These are phyloP conservation scores for Globisporangium barbulae DNA, from an alignment of 352 stramenopile species.

Conservation along the genomic window DNA sequence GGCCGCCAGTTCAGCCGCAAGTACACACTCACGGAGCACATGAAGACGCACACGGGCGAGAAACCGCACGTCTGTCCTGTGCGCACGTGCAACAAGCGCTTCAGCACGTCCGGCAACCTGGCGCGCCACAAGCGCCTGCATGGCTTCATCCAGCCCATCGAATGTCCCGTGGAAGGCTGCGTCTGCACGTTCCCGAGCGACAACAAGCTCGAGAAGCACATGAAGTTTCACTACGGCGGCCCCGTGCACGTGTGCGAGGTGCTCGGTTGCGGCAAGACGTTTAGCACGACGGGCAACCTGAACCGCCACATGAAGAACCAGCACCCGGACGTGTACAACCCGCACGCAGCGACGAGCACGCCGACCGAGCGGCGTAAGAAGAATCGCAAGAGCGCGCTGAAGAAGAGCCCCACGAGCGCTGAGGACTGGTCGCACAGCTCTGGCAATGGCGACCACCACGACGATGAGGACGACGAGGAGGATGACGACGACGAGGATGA, in stretches of 20 bases:
- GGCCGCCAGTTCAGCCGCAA: slow-evolving; percentile 39
- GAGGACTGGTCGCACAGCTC: slow-evolving; percentile 15
- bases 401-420: slow-evolving; percentile 12
- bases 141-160: slow-evolving; percentile 33
- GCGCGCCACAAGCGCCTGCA: slow-evolving; percentile 53
- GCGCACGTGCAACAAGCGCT: slow-evolving; percentile 40
- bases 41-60: slow-evolving; percentile 58
- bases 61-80: slow-evolving; percentile 50
- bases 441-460: slow-evolving; percentile 1
- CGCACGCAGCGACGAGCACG: slow-evolving; percentile 2
- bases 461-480: slow-evolving; percentile 1
- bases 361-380: neutral
- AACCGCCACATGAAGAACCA: slow-evolving; percentile 28
- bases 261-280: slow-evolving; percentile 43
- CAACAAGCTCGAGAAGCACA: slow-evolving; percentile 47
- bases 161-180: slow-evolving; percentile 34
- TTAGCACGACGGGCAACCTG: slow-evolving; percentile 55
- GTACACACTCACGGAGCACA: slow-evolving; percentile 51
- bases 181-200: slow-evolving; percentile 34
- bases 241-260: slow-evolving; percentile 18
- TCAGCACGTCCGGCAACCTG: slow-evolving; percentile 54
- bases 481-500: neutral
- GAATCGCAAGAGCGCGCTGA: neutral
- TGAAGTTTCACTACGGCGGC: slow-evolving; percentile 46
- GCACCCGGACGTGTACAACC: slow-evolving; percentile 12